Conservation (phyloP, 2,329 filamentous ascomycete species). For the Nemania sp. region DNA sequence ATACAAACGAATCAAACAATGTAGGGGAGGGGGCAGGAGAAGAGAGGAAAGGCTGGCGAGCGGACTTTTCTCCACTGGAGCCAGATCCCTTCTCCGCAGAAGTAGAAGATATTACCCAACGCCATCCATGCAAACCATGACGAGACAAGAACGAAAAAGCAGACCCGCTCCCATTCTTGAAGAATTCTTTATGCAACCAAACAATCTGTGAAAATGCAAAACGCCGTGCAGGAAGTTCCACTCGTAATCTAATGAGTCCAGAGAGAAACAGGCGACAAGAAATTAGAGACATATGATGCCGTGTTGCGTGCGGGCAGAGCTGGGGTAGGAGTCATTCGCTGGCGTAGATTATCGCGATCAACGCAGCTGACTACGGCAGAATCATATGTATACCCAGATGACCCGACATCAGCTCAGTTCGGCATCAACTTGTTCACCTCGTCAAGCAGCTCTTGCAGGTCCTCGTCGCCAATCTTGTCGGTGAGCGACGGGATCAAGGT, state of each 20-base stretch:
- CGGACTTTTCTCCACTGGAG: conserved; percentile 2
- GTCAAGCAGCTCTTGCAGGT: conserved; percentile 84
- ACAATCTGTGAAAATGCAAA: conserved; percentile 26
- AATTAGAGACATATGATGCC: neutral
- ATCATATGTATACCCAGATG: neutral
- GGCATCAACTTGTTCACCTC: conserved; percentile 79
- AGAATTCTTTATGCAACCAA: conserved; percentile 21
- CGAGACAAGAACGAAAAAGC: conserved; percentile 7
- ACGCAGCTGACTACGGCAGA: neutral
- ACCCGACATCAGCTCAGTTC: conserved; percentile 24
- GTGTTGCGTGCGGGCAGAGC: neutral
- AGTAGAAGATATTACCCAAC: conserved; percentile 25
- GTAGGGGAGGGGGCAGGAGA: neutral
- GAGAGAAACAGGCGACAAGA: neutral
- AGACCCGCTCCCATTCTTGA: conserved; percentile 6
- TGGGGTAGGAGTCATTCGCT: neutral
- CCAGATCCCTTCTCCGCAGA: conserved; percentile 3
- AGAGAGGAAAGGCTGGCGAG: neutral
- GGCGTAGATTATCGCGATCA: neutral
- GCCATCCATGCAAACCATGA: conserved; percentile 29
- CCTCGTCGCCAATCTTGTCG: conserved; percentile 88
- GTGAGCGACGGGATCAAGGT: conserved; percentile 88
- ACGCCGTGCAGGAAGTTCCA: conserved; percentile 21
- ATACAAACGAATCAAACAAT: conserved; percentile 27
- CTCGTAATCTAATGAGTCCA: conserved; percentile 21